Conservation (phyloP, 2,329 filamentous ascomycete species). For the Samsoniella hepiali region DNA sequence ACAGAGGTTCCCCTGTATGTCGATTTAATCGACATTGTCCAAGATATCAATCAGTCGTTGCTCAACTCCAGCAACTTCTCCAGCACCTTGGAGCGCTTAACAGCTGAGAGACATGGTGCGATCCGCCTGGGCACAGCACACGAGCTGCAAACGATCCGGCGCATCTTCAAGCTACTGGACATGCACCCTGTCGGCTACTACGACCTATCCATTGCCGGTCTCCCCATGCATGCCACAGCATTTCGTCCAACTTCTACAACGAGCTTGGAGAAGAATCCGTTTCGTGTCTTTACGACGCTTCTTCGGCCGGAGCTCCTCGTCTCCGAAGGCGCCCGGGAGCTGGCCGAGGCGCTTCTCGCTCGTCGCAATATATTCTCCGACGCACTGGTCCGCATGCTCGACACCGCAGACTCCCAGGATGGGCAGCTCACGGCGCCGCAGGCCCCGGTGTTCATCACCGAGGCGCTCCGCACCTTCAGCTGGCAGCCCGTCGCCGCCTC, state of each 20-base stretch:
- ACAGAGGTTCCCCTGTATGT: conserved; percentile 35
- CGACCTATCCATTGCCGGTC: conserved; percentile 43
- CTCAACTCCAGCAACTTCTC: neutral
- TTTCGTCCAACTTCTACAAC: conserved; percentile 41
- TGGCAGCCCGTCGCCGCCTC: conserved; percentile 44
- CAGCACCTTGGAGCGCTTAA: conserved; percentile 18
- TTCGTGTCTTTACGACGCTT: conserved; percentile 38
- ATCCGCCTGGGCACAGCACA: conserved; percentile 45
- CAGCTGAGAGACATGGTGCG: conserved; percentile 43
- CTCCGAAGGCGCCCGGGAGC: conserved; percentile 25
- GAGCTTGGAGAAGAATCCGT: conserved; percentile 40
- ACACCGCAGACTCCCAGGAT: conserved; percentile 31
- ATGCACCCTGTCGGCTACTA: conserved; percentile 52
- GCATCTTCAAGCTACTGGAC: conserved; percentile 45
- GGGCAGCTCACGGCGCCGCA: conserved; percentile 29
- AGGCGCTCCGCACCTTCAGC: conserved; percentile 45
- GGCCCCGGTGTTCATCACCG: conserved; percentile 37
- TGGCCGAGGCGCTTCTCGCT: conserved; percentile 33
- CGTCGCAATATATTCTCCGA: conserved; percentile 41
- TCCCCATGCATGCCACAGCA: conserved; percentile 51
- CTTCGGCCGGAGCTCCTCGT: conserved; percentile 41
- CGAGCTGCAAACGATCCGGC: conserved; percentile 41
- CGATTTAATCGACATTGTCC: conserved; percentile 31
- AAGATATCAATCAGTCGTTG: conserved; percentile 24
- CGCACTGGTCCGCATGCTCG: conserved; percentile 36